Evolutionary conservation across 345 rosid genomes (phyloP), one percentile per base, ranked within the genome.

Genomic region (Ceriops tagal): DNA sequence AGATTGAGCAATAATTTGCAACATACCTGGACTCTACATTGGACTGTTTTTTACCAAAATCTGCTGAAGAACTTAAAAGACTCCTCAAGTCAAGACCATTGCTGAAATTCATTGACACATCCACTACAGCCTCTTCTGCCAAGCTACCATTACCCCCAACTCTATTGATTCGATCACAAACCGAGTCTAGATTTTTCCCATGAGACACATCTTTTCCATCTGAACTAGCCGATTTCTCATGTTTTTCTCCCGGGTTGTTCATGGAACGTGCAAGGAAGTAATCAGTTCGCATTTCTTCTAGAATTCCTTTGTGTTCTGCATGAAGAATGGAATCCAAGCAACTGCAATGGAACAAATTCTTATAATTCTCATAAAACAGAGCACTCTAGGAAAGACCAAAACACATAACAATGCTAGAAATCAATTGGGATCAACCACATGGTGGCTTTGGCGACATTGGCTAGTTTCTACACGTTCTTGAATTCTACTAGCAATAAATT

Each of bases 251-350:
- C n/a, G 78, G 80, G 53, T 61, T 73, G 5, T 79, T 84, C 35
- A 65, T 46, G 20, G 91, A 81, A 20, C 82, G 77, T 67, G 79
- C 55, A 22, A 71, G 75, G 30, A 82, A 82, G 62, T 86, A 89
- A 85, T 89, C 95, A 3, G 75, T 68, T 75, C 97, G 82, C 97
- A 88, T 89, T 49, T 83, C 89, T 75, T 93, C 97, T 58, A 91
- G 70, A 80, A 91, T 70, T 76, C 62, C 70, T 79, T 88, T 93
- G 76, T 93, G 96, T 77, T 93, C 97, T 1, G 92, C 98, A 65
- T 91, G 93, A 78, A 93, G 85, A 70, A 93, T 87, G 4, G 97
- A 87, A 66, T 91, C 97, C 79, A 93, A 81, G 58, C 86, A 86
- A 75, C 98, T 93, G 80, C 64, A 65, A 59, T 46, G 65, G 69